Percentiles rank a stretch among this genome's conserved stretches.
phyloP scores from a whole-genome alignment of 306 rosid species.

The apple (Malus domestica) region DNA sequence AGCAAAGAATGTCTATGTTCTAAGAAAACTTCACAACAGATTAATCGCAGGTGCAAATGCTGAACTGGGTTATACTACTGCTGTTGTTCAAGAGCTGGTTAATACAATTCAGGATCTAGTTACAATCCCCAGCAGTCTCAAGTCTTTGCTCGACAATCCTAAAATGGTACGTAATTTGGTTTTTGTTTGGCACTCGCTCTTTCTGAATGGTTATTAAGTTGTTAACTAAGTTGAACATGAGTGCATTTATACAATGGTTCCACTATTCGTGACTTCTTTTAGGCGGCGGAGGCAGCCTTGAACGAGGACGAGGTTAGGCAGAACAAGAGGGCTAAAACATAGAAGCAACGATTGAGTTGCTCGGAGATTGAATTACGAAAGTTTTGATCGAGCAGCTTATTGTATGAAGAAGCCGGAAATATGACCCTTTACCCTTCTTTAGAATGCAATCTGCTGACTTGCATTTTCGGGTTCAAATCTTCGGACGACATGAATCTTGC shows the following conservation, averaged over 20 bases:
- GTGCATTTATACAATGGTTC: neutral
- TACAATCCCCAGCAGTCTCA: conserved; percentile 2
- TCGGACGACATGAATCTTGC: neutral
- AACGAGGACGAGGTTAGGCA: conserved; percentile 11
- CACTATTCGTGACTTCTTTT: neutral
- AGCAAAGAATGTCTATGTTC: conserved; percentile 6
- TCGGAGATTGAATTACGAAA: neutral
- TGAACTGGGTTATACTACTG: neutral
- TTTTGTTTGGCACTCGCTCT: neutral
- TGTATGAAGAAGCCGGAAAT: neutral
- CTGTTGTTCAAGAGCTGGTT: conserved; percentile 14
- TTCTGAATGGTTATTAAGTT: neutral
- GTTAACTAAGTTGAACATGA: neutral
- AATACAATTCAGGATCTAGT: conserved; percentile 8
- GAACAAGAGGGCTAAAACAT: conserved; percentile 11
- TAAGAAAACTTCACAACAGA: conserved; percentile 2
- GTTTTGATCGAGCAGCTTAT: neutral
- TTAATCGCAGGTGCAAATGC: conserved; percentile 5
- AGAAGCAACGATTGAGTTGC: neutral
- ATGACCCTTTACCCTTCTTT: neutral
- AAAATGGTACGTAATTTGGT: conserved; percentile 3
- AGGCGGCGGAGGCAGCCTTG: conserved; percentile 13
- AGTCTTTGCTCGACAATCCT: conserved; percentile 2
- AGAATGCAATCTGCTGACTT: neutral
- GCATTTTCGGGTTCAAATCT: neutral